These are phyloP conservation scores for Candida maesae DNA, from an alignment of 805 yeast species.

Conservation along the genomic window DNA sequence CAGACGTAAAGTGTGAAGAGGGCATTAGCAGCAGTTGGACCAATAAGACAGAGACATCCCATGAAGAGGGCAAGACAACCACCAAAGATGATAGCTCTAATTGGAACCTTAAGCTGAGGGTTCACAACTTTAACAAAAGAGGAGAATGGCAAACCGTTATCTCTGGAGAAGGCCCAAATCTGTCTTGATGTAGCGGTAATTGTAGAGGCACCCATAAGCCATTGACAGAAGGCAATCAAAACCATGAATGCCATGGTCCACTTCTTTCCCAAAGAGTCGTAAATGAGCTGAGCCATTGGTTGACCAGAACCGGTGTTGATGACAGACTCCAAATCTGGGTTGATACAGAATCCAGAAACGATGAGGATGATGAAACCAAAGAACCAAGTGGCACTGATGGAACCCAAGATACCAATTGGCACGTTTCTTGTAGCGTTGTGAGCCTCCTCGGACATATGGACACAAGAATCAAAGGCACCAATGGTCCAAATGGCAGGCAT, in stretches of 20 bases:
- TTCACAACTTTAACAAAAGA: conserved; percentile 54
- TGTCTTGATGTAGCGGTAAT: conserved; percentile 63
- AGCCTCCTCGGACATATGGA: conserved; percentile 72
- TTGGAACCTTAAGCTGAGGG: conserved; percentile 54
- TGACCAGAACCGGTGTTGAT: conserved; percentile 47
- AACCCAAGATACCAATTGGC: conserved; percentile 60
- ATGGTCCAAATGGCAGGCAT: conserved; percentile 73
- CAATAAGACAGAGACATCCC: conserved; percentile 40
- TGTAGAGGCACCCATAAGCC: conserved; percentile 62
- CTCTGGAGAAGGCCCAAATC: conserved; percentile 74
- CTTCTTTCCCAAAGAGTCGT: conserved; percentile 56
- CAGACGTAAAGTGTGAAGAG: conserved; percentile 41
- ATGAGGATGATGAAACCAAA: conserved; percentile 56
- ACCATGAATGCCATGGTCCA: conserved; percentile 69
- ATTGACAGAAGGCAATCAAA: conserved; percentile 55
- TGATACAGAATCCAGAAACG: conserved; percentile 49
- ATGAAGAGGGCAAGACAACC: conserved; percentile 34
- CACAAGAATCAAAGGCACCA: conserved; percentile 68
- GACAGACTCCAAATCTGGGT: conserved; percentile 36
- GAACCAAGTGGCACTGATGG: conserved; percentile 51
- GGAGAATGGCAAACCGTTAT: conserved; percentile 66
- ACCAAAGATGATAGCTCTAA: conserved; percentile 53
- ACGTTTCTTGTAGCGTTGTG: conserved; percentile 55
- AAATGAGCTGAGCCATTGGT: conserved; percentile 63
- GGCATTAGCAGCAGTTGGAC: conserved; percentile 41